phyloP scores from a whole-genome alignment of 2,329 filamentous ascomycete genomes.

The Parastagonospora avenae region DNA sequence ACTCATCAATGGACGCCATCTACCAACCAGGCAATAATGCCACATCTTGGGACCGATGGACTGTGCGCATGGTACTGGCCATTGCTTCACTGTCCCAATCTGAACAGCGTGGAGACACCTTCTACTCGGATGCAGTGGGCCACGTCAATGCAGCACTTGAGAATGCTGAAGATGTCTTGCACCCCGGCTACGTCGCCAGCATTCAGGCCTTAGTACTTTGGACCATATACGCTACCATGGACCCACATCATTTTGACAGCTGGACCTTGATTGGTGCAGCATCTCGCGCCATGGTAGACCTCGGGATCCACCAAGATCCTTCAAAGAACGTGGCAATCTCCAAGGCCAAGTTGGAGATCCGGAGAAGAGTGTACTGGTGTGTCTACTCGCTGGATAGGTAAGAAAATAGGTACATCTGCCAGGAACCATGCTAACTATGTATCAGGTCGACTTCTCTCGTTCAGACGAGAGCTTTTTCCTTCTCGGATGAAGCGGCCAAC shows the following conservation, averaged over 20 bases:
- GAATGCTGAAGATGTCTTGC: conserved; percentile 80
- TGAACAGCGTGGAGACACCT: conserved; percentile 66
- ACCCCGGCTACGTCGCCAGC: conserved; percentile 81
- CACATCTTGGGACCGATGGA: conserved; percentile 76
- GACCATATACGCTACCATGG: conserved; percentile 86
- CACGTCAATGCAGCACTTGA: conserved; percentile 71
- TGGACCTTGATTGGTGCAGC: conserved; percentile 95
- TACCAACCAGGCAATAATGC: conserved; percentile 72
- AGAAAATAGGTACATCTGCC: not conserved
- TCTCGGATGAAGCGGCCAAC: conserved; percentile 85
- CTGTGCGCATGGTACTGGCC: conserved; percentile 86
- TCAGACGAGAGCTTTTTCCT: conserved; percentile 85
- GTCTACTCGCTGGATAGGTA: conserved; percentile 88
- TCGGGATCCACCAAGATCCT: conserved; percentile 92
- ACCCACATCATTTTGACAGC: conserved; percentile 88
- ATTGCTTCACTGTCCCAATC: conserved; percentile 79
- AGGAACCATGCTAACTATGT: conserved; percentile 16
- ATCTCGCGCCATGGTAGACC: conserved; percentile 82
- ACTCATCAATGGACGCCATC: conserved; percentile 78
- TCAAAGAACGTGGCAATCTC: conserved; percentile 71
- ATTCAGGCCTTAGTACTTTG: conserved; percentile 87
- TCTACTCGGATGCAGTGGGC: conserved; percentile 64
- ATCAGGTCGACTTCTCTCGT: conserved; percentile 83
- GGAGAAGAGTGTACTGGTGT: conserved; percentile 86
- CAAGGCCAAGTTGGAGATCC: conserved; percentile 72